Evolutionary conservation across 352 stramenopile species (phyloP).

Genomic region (Lagenidium sp.): DNA sequence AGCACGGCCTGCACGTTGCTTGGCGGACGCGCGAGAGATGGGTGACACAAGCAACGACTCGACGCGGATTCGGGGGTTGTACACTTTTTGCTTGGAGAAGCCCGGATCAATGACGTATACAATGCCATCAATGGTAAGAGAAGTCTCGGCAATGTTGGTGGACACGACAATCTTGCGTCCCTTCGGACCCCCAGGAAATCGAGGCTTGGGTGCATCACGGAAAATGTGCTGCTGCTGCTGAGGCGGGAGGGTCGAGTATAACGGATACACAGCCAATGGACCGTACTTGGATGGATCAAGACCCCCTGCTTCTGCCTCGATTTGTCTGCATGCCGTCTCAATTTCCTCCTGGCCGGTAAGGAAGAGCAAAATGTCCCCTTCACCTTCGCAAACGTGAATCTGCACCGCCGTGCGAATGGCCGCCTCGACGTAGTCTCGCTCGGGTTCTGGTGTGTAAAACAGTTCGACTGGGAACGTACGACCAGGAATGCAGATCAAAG

Average conservation of each 20-base stretch:
- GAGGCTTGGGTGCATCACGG: slow-evolving; percentile 92
- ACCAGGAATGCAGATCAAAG: slow-evolving; percentile 92
- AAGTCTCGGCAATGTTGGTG: slow-evolving; percentile 99
- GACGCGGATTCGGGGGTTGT: slow-evolving; percentile 98
- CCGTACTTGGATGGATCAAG: slow-evolving; percentile 93
- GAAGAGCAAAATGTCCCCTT: slow-evolving; percentile 99
- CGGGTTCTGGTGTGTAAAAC: slow-evolving; percentile 96
- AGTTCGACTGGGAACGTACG: slow-evolving; percentile 97
- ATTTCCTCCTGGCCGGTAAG: slow-evolving; percentile 99
- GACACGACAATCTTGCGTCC: slow-evolving; percentile 96
- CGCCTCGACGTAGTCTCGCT: slow-evolving; percentile 98
- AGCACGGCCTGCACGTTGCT: slow-evolving; percentile 90
- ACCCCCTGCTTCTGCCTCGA: slow-evolving; percentile 79
- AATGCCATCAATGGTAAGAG: slow-evolving; percentile 99
- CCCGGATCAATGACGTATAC: slow-evolving; percentile 99
- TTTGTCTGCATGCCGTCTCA: slow-evolving; percentile 92
- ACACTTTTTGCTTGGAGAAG: slow-evolving; percentile 99
- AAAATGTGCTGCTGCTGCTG: slow-evolving; percentile 99
- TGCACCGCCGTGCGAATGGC: slow-evolving; percentile 82
- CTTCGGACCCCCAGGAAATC: slow-evolving; percentile 70
- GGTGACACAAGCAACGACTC: slow-evolving; percentile 98
- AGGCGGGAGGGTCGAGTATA: slow-evolving; percentile 98
- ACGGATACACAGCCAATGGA: slow-evolving; percentile 88
- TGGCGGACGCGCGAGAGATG: slow-evolving; percentile 95
- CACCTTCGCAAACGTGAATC: slow-evolving; percentile 96